Base-by-base conservation (phyloP, 805 yeast genomes). In the Sugiyamaella chiloensis region DNA sequence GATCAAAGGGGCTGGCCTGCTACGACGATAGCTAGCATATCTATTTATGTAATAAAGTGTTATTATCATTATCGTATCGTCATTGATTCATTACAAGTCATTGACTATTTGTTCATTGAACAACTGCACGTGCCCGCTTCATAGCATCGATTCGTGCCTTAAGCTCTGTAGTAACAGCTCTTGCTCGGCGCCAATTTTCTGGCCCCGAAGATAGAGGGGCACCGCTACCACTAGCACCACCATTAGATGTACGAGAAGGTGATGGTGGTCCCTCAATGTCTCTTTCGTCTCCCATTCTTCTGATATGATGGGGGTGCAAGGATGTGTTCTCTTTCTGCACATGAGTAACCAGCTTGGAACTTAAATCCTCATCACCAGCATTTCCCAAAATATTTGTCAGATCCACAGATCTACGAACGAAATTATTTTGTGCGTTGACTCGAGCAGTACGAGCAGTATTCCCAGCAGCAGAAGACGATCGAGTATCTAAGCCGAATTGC, bases 91-190 rank as follows among this genome's bases (percentile, higher is more conserved):
- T n/a, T n/a, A n/a, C n/a, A n/a, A n/a, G 29, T 26, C 21, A 23
- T 39, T 40, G 32, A 26, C 42, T 26, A 26, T 26, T 26, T 40
- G 19, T 26, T 14, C 16, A 17, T 24, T 44, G 40, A 11, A 40
- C 52, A 12, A 26, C 47, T 12, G 52, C 52, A 6, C 50, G 39
- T 9, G 49, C 48, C 17, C 52, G 41, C 61, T 85, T 85, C 96
- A 89, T 88, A 64, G 84, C 83, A 65, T 87, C 95, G 39, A 89
- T 89, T 57, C 96, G 71, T 0, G 89, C 95, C 62, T 84, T 86
- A 60, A 89, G 75, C 63, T 85, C 91, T 2, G 81, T 78, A 0
- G 96, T 89, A 9, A 88, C 95, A 57, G 86, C 95, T 0, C 93
- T 90, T 0, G 96, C 96, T 42, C 91, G 77, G 55, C 76, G 79